Percentiles rank a stretch among this genome's conserved stretches.
phyloP scores from a whole-genome alignment of 352 stramenopile genomes.

The Globisporangium ultimum region DNA sequence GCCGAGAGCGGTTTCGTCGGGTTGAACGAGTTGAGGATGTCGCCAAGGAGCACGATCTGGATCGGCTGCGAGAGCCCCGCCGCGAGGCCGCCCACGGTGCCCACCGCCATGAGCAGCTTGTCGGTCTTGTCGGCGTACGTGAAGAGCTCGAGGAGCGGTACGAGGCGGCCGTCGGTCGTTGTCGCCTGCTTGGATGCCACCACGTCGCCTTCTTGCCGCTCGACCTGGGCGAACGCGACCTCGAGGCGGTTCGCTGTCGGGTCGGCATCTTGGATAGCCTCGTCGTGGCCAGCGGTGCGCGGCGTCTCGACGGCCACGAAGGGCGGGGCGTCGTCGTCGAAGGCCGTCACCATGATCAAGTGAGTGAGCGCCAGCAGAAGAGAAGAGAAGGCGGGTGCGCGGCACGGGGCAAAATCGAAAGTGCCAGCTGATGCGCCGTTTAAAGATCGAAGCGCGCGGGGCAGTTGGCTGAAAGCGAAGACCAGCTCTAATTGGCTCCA shows the following conservation, averaged over 20 bases:
- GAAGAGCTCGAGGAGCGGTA: slow-evolving; percentile 18
- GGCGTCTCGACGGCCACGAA: slow-evolving; percentile 9
- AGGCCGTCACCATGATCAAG: neutral
- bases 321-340: neutral
- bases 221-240: slow-evolving; percentile 1
- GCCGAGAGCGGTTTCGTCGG: slow-evolving; percentile 19
- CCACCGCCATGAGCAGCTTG: slow-evolving; percentile 50
- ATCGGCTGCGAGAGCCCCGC: slow-evolving; percentile 54
- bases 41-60: slow-evolving; percentile 69
- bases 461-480: neutral
- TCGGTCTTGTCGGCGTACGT: slow-evolving; percentile 44
- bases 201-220: neutral
- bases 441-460: neutral
- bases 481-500: neutral
- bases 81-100: slow-evolving; percentile 35
- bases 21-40: slow-evolving; percentile 74
- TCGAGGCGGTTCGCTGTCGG: slow-evolving; percentile 9
- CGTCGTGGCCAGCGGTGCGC: neutral
- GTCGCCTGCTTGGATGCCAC: slow-evolving; percentile 17
- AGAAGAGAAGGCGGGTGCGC: neutral
- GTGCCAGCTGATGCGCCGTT: neutral
- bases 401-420: neutral
- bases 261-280: neutral
- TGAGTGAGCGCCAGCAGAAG: neutral
- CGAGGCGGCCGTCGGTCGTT: neutral